These are phyloP conservation scores for Choanephora cucurbitarum DNA, from an alignment of 371 early-diverging fungal genomes.

Conservation along the genomic window DNA sequence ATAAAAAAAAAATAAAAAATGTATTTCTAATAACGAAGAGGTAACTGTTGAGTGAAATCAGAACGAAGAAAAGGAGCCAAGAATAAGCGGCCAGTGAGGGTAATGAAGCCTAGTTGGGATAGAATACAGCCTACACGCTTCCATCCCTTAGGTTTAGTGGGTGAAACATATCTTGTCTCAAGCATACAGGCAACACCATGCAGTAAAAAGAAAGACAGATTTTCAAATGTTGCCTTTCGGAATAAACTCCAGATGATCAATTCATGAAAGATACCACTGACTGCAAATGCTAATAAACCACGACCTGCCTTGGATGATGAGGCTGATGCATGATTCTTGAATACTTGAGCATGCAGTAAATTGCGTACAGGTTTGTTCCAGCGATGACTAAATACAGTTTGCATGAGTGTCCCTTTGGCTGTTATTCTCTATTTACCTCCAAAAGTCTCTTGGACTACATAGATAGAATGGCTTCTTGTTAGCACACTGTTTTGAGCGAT, in stretches of 20 bases:
- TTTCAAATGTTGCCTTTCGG: conserved; percentile 31
- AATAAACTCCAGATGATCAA: conserved; percentile 23
- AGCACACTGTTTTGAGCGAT: too few species aligned
- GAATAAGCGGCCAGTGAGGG: conserved; percentile 41
- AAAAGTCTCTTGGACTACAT: conserved; percentile 42
- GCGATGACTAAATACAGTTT: conserved; percentile 24
- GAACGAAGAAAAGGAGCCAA: conserved; percentile 37
- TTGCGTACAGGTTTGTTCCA: conserved; percentile 41
- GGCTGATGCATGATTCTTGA: background rate
- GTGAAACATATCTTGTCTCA: conserved; percentile 13
- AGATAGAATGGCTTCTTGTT: too few species aligned
- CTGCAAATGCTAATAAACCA: conserved; percentile 30
- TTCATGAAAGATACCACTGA: conserved; percentile 38
- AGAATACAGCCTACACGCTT: conserved; percentile 13
- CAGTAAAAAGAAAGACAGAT: conserved; percentile 32
- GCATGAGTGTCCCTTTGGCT: background rate
- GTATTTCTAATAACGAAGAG: too few species aligned
- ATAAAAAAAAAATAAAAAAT: background rate
- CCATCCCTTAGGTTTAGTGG: conserved; percentile 7
- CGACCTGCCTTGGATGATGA: conserved; percentile 12
- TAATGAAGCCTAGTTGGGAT: conserved; percentile 24
- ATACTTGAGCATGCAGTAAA: conserved; percentile 29
- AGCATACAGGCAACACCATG: conserved; percentile 30
- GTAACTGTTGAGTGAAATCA: too few species aligned
- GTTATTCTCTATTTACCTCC: conserved; percentile 32